These are phyloP conservation scores for Lumnitzera littorea DNA, from an alignment of 345 rosid species.

Conservation along the genomic window DNA sequence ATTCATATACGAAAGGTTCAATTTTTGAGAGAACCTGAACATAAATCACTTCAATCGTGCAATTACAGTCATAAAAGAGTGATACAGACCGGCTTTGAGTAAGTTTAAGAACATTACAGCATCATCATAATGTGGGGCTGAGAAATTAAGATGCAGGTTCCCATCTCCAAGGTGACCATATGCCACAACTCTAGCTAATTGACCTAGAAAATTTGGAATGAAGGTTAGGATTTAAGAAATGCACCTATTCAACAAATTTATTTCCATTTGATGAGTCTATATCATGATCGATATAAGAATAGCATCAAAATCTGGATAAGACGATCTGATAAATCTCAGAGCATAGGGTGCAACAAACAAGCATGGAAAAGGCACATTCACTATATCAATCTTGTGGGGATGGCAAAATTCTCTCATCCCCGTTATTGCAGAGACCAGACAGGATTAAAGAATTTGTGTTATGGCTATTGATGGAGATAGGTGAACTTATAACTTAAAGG, in stretches of 20 bases:
- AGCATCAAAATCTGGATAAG: too few species aligned
- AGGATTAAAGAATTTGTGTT: too few species aligned
- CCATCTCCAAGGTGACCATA: slow-evolving; percentile 97
- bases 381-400: too few species aligned
- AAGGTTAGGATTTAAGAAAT: neutral
- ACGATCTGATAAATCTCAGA: too few species aligned
- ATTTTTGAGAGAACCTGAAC: slow-evolving; percentile 67
- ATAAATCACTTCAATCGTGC: neutral
- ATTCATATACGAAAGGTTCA: slow-evolving; percentile 87
- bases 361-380: too few species aligned
- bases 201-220: slow-evolving; percentile 35
- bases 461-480: too few species aligned
- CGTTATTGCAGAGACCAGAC: too few species aligned
- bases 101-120: slow-evolving; percentile 27
- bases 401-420: too few species aligned
- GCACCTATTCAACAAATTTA: neutral
- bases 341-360: too few species aligned
- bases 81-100: neutral
- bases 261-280: too few species aligned
- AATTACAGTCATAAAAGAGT: neutral
- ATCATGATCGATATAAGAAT: too few species aligned
- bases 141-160: slow-evolving; percentile 87
- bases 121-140: slow-evolving; percentile 58
- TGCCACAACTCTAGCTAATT: slow-evolving; percentile 62
- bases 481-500: too few species aligned